Base-by-base conservation (phyloP, 1,284 basidiomycete species). In the Leccinum fallax region DNA sequence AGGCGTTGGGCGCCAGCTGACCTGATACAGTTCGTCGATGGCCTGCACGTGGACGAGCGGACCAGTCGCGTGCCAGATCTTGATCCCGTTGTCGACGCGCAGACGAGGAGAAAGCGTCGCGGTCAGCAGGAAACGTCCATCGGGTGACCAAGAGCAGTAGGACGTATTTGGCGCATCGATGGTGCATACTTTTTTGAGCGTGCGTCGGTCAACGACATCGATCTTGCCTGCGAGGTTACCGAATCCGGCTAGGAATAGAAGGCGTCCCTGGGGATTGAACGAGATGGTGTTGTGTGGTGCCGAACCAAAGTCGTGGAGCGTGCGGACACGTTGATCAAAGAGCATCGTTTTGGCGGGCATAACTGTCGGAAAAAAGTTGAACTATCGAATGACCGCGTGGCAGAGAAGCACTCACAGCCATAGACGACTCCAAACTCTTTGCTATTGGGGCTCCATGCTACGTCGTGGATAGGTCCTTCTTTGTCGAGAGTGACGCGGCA, bases 401-500 rank as follows among this genome's bases (percentile, higher is more conserved):
- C 0, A 21, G 26, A 3, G 40, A 48, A 13, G n/a, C 24, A 85
- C 93, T 77, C 71, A 95, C 93, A 98, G 68, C 97, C 96, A 74
- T 98, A 98, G 54, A 95, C 90, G 40, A 98, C 96, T 63, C 89
- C 88, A 72, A 98, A 99, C 77, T 99, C 97, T 74, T 96, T 94
- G 59, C 93, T 94, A 71, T 95, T 97, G n/a, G 97, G 95, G 69
- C 89, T 96, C 97, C 97, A 99, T 19, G 87, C 82, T 70, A 97
- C 97, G 75, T 98, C 97, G 72, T 98, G 95, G 67, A 99, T 95
- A 1, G 95, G 95, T 1, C 97, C 97, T 66, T 98, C 96, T 80
- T 97, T 98, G 80, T 98, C 96, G 46, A 98, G 83, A 4, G 89
- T 86, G 38, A 99, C 92, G 28, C 94, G 85, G 74, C 94, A 95